phyloP scores from a whole-genome alignment of 2,329 filamentous ascomycete species.

The Fusarium guadeloupense region DNA sequence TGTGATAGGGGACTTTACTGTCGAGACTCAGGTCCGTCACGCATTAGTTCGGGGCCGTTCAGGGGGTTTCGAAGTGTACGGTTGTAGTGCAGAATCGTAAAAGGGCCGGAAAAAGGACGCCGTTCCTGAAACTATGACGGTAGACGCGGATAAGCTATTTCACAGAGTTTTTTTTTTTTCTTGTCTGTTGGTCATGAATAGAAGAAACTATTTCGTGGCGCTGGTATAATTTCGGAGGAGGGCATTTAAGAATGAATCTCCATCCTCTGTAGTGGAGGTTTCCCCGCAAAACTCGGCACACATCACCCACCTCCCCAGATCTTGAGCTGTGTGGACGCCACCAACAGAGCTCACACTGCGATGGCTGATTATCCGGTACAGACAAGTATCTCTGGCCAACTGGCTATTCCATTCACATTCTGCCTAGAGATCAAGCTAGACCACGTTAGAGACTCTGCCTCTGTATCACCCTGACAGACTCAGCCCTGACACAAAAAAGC shows the following conservation, averaged over 20 bases:
- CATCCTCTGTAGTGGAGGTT: constrained; percentile 1
- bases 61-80: background rate
- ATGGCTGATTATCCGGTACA: too few relatives aligned
- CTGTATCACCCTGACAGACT: background rate
- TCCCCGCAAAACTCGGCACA: constrained; percentile 22
- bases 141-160: too few relatives aligned
- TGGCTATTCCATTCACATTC: too few relatives aligned
- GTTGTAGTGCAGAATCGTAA: background rate
- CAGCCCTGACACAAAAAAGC: constrained; percentile 18
- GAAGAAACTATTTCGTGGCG: background rate
- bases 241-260: too few relatives aligned
- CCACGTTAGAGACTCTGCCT: background rate
- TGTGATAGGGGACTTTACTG: constrained; percentile 1
- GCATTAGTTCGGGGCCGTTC: background rate
- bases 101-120: constrained; percentile 11
- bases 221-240: too few relatives aligned
- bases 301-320: constrained; percentile 1
- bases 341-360: too few relatives aligned
- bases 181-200: constrained; percentile 7
- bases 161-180: background rate
- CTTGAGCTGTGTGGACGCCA: background rate
- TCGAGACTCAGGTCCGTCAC: background rate
- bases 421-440: too few relatives aligned
- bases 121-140: constrained; percentile 21
- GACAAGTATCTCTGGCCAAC: too few relatives aligned